Base-by-base conservation (phyloP, 305 asterid species). In the Solanum hybrid region DNA sequence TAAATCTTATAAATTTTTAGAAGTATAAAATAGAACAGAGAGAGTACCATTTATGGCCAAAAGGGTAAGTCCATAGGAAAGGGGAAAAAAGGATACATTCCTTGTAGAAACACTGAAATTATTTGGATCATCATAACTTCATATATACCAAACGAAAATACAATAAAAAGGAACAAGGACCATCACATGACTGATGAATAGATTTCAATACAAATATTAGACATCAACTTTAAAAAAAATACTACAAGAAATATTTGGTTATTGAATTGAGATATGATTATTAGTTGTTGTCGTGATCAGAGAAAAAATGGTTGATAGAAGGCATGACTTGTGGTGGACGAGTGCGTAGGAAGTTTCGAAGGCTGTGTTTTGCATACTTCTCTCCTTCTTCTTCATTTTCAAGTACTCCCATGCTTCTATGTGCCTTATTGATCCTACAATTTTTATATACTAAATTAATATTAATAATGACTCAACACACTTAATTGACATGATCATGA, bases 301-400 rank as follows among this genome's bases (percentile, higher is more conserved):
- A 89, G 92, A 96, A 96, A 93, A 96, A 94, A 72, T 94, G 95
- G 91, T 96, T 96, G 91, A 96, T n/a, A 85, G 96, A 35, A 1
- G 99, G 98, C 98, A 96, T 95, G 89, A 95, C 71, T 90, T 96
- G 94, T 10, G 98, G 98, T 22, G 95, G 98, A 86, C 98, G 96
- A 24, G 94, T 94, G 29, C 98, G 94, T 88, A 95, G 96, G 93
- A 94, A 95, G 89, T 91, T 94, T 32, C 98, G 98, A 88, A 95
- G 94, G 85, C 92, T 88, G 87, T 95, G 97, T 87, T 95, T 91
- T 4, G 95, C 92, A 37, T 96, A 96, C 64, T 88, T 95, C 87
- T 95, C 93, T 72, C 99, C 98, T 92, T 96, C 99, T 86, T 95
- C 98, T 66, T 92, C 76, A 90, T 95, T 96, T 78, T 95, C 98